Evolutionary conservation across 2,329 filamentous ascomycete species (phyloP).

Genomic region (Fusarium sp.): DNA sequence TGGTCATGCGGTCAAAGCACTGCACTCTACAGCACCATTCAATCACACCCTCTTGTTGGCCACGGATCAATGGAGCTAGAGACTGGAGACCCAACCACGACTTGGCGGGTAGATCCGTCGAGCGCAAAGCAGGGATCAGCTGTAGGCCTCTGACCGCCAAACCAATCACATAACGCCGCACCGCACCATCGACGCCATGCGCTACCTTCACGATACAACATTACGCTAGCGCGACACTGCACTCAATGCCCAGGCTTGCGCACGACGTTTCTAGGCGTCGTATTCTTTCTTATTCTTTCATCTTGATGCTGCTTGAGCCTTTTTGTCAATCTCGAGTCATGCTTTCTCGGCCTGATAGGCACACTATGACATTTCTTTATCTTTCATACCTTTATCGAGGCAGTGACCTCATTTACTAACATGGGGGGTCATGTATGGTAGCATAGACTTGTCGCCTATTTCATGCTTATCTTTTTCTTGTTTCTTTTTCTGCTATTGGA

Average conservation of each 20-base stretch:
- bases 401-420: slow-evolving; percentile 4
- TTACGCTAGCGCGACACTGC: neutral
- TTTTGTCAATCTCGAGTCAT: slow-evolving; percentile 35
- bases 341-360: slow-evolving; percentile 1
- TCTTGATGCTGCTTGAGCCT: neutral
- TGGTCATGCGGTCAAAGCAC: slow-evolving; percentile 42
- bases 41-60: slow-evolving; percentile 17
- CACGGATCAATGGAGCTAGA: slow-evolving; percentile 29
- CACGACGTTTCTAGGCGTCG: slow-evolving; percentile 33
- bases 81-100: slow-evolving; percentile 31
- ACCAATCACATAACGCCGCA: slow-evolving; percentile 11
- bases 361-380: slow-evolving; percentile 4
- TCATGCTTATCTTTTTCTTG: slow-evolving; percentile 7
- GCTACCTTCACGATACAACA: slow-evolving; percentile 11
- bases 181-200: slow-evolving; percentile 14
- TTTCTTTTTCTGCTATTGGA: slow-evolving; percentile 6
- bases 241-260: slow-evolving; percentile 2
- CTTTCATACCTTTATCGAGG: slow-evolving; percentile 1
- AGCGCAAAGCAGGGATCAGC: slow-evolving; percentile 35
- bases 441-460: slow-evolving; percentile 30
- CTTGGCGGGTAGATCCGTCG: slow-evolving; percentile 44
- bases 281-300: slow-evolving; percentile 4
- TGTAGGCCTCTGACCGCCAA: slow-evolving; percentile 1
- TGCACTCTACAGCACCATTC: slow-evolving; percentile 24
- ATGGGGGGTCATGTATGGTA: slow-evolving; percentile 9